These are phyloP conservation scores for Plasmopara muralis DNA, from an alignment of 352 stramenopile species.

Conservation along the genomic window DNA sequence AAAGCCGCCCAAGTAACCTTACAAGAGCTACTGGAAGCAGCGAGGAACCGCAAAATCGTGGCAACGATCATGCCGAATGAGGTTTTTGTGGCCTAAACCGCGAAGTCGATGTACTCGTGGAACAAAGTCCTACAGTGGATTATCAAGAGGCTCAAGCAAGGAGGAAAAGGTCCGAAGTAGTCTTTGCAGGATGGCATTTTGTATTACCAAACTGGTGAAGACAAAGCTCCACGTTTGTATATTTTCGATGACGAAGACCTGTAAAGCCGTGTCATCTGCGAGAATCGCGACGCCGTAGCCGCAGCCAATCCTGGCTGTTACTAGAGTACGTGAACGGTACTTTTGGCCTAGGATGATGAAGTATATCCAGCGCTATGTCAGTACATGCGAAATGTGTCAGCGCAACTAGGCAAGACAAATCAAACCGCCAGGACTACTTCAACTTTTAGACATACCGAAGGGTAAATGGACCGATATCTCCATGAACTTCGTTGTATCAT, in stretches of 20 bases:
- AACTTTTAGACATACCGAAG: neutral
- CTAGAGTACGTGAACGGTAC: neutral
- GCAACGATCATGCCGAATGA: neutral
- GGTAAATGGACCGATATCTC: neutral
- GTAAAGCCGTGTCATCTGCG: constrained; percentile 12
- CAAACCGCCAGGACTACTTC: constrained; percentile 1
- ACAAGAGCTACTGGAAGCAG: constrained; percentile 4
- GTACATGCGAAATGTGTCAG: constrained; percentile 17
- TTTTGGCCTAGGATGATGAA: constrained; percentile 5
- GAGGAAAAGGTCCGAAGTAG: neutral
- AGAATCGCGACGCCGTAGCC: constrained; percentile 6
- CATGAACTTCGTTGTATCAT: neutral
- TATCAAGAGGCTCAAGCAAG: constrained; percentile 1
- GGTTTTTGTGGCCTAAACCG: neutral
- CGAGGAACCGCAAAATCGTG: constrained; percentile 9
- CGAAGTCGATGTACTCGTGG: neutral
- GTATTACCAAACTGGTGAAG: constrained; percentile 6
- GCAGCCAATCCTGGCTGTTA: no score
- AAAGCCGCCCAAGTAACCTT: constrained; percentile 12
- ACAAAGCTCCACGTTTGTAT: constrained; percentile 2
- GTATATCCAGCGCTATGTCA: constrained; percentile 21
- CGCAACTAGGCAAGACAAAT: constrained; percentile 12
- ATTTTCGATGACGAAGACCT: constrained; percentile 17
- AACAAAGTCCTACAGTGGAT: neutral
- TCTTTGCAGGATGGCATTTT: neutral